Percentiles rank a stretch among this genome's conserved stretches.
Conservation (phyloP, 2,329 filamentous ascomycete genomes). For the Alternaria sp. region DNA sequence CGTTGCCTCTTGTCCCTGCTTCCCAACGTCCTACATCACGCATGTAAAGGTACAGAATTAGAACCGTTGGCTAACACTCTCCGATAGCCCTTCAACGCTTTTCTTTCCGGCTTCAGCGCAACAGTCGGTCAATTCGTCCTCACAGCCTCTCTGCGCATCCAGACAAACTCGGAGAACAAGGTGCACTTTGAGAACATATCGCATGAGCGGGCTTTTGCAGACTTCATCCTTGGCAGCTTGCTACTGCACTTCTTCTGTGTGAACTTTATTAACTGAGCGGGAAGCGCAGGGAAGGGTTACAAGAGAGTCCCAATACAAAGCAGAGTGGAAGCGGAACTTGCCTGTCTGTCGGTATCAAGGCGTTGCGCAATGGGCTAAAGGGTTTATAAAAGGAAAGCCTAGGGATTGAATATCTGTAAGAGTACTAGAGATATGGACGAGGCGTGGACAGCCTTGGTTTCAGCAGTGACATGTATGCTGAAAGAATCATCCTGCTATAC, state of each 20-base stretch:
- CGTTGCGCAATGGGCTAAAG: neutral
- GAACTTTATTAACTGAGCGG: constrained; percentile 96
- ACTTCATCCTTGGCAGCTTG: constrained; percentile 93
- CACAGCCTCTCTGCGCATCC: constrained; percentile 88
- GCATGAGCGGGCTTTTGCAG: constrained; percentile 91
- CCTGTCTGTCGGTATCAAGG: neutral
- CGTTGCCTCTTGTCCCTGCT: constrained; percentile 44
- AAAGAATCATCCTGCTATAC: neutral
- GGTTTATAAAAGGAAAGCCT: neutral
- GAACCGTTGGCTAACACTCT: constrained; percentile 7
- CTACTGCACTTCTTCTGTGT: constrained; percentile 99
- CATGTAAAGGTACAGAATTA: neutral
- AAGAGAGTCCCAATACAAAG: neutral
- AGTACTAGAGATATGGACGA: neutral
- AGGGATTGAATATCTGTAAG: neutral
- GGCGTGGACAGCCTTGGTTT: neutral
- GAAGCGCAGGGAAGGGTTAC: neutral
- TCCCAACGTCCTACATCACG: neutral
- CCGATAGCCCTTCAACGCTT: constrained; percentile 95
- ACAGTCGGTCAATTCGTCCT: constrained; percentile 98
- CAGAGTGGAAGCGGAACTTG: neutral
- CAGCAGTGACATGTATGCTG: neutral
- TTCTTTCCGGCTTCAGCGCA: constrained; percentile 92
- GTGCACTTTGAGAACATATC: constrained; percentile 78
- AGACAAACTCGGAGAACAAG: constrained; percentile 86